Evolutionary conservation across 2,329 filamentous ascomycete genomes (phyloP), one percentile per base, ranked within the genome.

Genomic region (Exophiala viscosa): DNA sequence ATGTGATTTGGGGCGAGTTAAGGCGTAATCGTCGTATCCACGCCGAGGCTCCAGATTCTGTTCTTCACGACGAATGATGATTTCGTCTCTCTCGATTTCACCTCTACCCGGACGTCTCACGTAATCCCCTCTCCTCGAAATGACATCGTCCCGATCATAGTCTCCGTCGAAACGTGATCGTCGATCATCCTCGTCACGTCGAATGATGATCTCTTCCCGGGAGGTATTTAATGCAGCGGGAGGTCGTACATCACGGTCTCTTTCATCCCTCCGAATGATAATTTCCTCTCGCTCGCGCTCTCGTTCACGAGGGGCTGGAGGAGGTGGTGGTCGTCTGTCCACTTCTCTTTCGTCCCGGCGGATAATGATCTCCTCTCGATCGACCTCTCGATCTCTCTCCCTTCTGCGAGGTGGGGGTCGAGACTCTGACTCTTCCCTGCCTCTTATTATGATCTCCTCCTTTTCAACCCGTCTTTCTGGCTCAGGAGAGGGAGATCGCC

Each of bases 171-270:
- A 57, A 10, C 58, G 56, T 36, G 53, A 44, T 11, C 59, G 45
- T 28, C 60, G 55, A 36, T 55, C 60, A 28, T 56, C 52, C 41
- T 67, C 61, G 9, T 64, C 61, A 44, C 63, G 64, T 31, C 66
- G 60, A 66, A 79, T 76, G 52, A 73, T 71, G 51, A 79, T 71
- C 57, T 79, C 75, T 49, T 79, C 76, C 28, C 67, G 45, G 56
- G 64, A 60, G 62, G 50, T 33, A 15, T 59, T 53, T 40, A 51
- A 45, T 14, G 52, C 52, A 7, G 54, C 54, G 8, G 54, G 53
- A 23, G 54, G 54, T 17, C 54, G 45, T 5, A 50, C 20, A 33
- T 59, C 56, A 39, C 47, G 44, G 8, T 60, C 59, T 34, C 58
- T 58, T 32, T 68, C 63, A 7, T 65, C 61, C 50, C 64, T 63